Conservation (phyloP, 2,329 filamentous ascomycete genomes). For the Fusarium annulatum region DNA sequence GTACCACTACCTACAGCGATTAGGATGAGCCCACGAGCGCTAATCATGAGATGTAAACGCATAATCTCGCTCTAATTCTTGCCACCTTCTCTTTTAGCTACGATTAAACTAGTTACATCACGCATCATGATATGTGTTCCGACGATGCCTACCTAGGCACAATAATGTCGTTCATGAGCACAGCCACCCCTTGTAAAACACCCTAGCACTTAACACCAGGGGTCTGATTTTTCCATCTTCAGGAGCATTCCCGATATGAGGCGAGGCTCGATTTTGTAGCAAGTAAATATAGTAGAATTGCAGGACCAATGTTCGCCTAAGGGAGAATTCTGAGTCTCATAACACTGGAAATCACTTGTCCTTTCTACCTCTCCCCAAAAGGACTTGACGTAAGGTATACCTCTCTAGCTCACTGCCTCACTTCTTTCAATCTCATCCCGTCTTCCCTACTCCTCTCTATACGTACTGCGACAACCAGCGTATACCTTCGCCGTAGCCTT, state of each 20-base stretch:
- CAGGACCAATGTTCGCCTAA: slow-evolving; percentile 51
- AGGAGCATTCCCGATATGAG: slow-evolving; percentile 2
- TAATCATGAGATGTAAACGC: background rate
- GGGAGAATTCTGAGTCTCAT: slow-evolving; percentile 51
- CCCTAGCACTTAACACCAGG: slow-evolving; percentile 19
- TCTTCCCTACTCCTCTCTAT: slow-evolving; percentile 62
- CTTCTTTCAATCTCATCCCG: background rate
- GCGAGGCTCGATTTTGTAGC: background rate
- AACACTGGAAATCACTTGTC: slow-evolving; percentile 43
- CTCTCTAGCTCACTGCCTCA: slow-evolving; percentile 20
- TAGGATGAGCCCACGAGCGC: slow-evolving; percentile 6
- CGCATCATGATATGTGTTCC: slow-evolving; percentile 17
- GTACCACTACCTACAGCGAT: slow-evolving; percentile 16
- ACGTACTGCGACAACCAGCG: slow-evolving; percentile 94
- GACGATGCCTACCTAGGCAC: background rate
- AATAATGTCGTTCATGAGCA: slow-evolving; percentile 16
- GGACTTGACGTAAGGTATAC: slow-evolving; percentile 37
- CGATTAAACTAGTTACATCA: background rate
- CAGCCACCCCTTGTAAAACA: slow-evolving; percentile 20
- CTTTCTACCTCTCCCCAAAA: slow-evolving; percentile 26
- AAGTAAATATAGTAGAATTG: slow-evolving; percentile 46
- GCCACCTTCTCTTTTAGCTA: slow-evolving; percentile 5
- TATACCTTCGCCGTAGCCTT: slow-evolving; percentile 92
- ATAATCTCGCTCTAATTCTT: background rate
- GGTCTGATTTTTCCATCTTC: slow-evolving; percentile 21